These are phyloP conservation scores for Phytophthora kernoviae DNA, from an alignment of 352 stramenopile species.

Conservation along the genomic window DNA sequence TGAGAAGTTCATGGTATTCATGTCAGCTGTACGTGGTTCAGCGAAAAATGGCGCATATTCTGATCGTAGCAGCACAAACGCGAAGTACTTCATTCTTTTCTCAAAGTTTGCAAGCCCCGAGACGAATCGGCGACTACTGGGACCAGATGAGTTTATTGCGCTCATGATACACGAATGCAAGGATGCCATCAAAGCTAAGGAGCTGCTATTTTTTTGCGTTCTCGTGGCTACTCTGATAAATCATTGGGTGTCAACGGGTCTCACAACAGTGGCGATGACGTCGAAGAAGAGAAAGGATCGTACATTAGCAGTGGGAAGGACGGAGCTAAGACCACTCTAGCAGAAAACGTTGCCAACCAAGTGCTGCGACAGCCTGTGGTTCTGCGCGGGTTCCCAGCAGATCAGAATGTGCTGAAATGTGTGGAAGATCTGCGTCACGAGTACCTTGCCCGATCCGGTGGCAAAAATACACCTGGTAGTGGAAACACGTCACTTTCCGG, in stretches of 20 bases:
- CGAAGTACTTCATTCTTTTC: slow-evolving; percentile 66
- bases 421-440: slow-evolving; percentile 56
- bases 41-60: slow-evolving; percentile 8
- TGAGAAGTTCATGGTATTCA: slow-evolving; percentile 71
- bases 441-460: slow-evolving; percentile 5
- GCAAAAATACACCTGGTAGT: slow-evolving; percentile 1
- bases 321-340: slow-evolving; percentile 3
- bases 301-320: not conserved
- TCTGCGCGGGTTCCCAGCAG: slow-evolving; percentile 54
- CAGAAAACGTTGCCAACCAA: slow-evolving; percentile 12
- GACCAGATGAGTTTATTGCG: slow-evolving; percentile 46
- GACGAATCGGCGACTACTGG: slow-evolving; percentile 39
- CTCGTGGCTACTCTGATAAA: slow-evolving; percentile 50
- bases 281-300: slow-evolving; percentile 25
- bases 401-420: slow-evolving; percentile 84
- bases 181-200: slow-evolving; percentile 44
- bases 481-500: slow-evolving; percentile 1
- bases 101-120: slow-evolving; percentile 56
- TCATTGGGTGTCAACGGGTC: slow-evolving; percentile 15
- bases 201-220: slow-evolving; percentile 50
- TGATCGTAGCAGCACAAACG: slow-evolving; percentile 25
- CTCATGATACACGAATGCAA: slow-evolving; percentile 51
- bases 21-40: slow-evolving; percentile 27
- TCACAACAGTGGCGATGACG: slow-evolving; percentile 24
- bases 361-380: slow-evolving; percentile 23